Base-by-base conservation (phyloP, 495 filamentous ascomycete species). In the Trichoderma erinaceum region DNA sequence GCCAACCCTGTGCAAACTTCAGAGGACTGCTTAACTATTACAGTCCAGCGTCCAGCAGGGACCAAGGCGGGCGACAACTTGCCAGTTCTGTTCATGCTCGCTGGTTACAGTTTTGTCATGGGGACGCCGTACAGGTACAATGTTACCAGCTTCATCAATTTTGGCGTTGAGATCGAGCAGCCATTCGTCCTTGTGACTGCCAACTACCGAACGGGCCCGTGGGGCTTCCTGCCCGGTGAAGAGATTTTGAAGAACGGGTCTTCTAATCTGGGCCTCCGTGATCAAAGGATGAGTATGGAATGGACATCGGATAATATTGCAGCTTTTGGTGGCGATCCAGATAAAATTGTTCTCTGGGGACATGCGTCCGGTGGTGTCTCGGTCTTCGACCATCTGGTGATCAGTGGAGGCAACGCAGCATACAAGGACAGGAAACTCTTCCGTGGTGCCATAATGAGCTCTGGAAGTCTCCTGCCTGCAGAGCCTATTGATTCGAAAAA, bases 21-120 rank as follows among this genome's bases (percentile, higher is more conserved):
- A 61, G 88, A 91, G 71, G 83, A 92, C 74, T 92, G 89, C 69
- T 77, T 92, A 38, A 87, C 80, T 38, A 73, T 91, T 48, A 87
- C 89, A 69, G 81, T 92, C n/a, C 75, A 84, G 18, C 83, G 89
- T 21, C 88, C 89, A 1, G 66, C 81, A 1, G 82, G 82, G 0
- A 82, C 76, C 38, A 78, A 68, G 35, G 67, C 72, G 0, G 71
- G 72, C 1, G 71, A 80, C 5, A 80, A 81, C 16, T 74, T 90
- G 2, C 89, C 89, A 0, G 84, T 91, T 21, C 76, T 88, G 52
- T 79, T 89, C 11, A 90, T 87, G 87, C 90, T 92, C 44, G 87
- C 84, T 71, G 88, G 88, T 43, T 87, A 88, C 29, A 85, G 81
- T 0, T 90, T 89, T 70, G 86, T 89, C 71, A 73, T 86, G 4